Percentiles rank a stretch among this genome's conserved stretches.
phyloP scores from a whole-genome alignment of 306 rosid species.

The Lathyrus sativus region DNA sequence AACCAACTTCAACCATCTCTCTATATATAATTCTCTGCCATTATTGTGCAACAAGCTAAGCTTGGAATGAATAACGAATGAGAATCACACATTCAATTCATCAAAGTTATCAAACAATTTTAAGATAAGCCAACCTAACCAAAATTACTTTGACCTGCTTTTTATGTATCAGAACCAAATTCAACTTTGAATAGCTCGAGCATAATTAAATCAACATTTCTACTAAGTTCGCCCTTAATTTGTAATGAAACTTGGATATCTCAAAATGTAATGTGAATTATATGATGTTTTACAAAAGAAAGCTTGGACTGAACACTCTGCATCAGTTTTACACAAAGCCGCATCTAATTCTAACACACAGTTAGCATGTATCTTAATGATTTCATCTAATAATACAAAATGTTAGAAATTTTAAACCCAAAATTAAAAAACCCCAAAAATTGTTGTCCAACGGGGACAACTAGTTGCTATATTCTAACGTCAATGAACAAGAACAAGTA shows the following conservation, averaged over 20 bases:
- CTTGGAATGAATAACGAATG: no score
- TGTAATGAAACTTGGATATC: neutral
- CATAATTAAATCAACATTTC: neutral
- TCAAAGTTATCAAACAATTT: no score
- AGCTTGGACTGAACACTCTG: conserved; percentile 28
- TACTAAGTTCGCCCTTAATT: neutral
- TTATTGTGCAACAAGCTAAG: no score
- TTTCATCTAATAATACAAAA: neutral
- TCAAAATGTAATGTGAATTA: neutral
- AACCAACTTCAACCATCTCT: no score
- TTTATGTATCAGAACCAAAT: neutral
- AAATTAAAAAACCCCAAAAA: neutral
- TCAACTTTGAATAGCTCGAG: neutral
- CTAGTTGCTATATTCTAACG: neutral
- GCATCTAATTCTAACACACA: conserved; percentile 42
- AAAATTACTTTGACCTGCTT: no score
- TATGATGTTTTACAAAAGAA: neutral
- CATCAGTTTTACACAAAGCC: conserved; percentile 44
- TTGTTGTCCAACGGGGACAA: neutral
- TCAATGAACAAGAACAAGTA: conserved; percentile 23
- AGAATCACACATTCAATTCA: no score
- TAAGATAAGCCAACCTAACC: no score
- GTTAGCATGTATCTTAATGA: neutral
- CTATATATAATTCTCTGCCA: no score
- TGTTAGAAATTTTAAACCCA: neutral